Percentiles rank a stretch among this genome's conserved stretches.
phyloP scores from a whole-genome alignment of 495 filamentous ascomycete genomes.

The Annulohypoxylon bovei region DNA sequence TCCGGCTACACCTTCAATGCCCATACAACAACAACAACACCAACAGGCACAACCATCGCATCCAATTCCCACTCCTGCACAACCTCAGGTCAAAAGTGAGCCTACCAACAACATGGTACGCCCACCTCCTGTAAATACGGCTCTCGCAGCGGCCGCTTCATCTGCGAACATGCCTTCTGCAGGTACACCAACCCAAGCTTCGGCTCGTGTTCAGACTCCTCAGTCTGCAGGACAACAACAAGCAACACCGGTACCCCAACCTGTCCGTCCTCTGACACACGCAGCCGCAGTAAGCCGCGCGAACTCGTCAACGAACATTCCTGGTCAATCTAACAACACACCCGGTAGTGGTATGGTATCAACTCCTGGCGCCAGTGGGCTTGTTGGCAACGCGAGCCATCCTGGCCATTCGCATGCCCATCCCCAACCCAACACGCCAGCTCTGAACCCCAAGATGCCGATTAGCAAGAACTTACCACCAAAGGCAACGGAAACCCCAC shows the following conservation, averaged over 20 bases:
- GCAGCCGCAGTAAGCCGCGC: conserved; percentile 54
- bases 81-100: conserved; percentile 51
- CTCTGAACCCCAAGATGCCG: conserved; percentile 66
- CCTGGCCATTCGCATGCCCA: conserved; percentile 68
- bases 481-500: conserved; percentile 67
- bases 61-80: conserved; percentile 32
- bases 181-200: conserved; percentile 57
- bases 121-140: conserved; percentile 58
- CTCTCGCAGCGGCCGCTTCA: conserved; percentile 52
- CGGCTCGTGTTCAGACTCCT: conserved; percentile 58
- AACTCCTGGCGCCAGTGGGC: conserved; percentile 44
- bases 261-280: conserved; percentile 57
- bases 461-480: conserved; percentile 83
- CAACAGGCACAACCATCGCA: conserved; percentile 50
- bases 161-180: conserved; percentile 50
- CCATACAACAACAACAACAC: conserved; percentile 48
- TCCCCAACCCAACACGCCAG: conserved; percentile 55
- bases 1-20: conserved; percentile 53
- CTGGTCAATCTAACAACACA: conserved; percentile 48
- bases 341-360: conserved; percentile 39
- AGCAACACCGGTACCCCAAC: conserved; percentile 44
- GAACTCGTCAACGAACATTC: conserved; percentile 50
- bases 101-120: conserved; percentile 49
- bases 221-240: conserved; percentile 56
- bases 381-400: conserved; percentile 43